Evolutionary conservation across 352 stramenopile species (phyloP).

Genomic region (Phytophthora syringae): DNA sequence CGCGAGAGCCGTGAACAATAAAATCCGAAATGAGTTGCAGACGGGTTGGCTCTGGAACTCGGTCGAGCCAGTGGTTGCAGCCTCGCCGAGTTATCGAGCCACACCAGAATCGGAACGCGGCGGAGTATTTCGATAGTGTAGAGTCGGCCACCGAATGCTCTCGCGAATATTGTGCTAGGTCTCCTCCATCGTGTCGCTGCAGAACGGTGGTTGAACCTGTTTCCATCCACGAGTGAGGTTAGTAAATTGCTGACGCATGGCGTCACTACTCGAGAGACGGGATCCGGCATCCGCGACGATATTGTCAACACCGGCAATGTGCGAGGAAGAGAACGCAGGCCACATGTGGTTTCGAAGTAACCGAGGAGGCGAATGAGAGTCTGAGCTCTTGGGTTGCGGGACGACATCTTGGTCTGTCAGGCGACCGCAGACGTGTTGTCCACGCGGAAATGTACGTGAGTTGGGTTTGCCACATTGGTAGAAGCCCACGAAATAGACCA

Average conservation of each 20-base stretch:
- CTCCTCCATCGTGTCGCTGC: background rate
- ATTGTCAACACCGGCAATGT: too few species aligned
- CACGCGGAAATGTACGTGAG: conserved; percentile 16
- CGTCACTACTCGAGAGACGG: too few species aligned
- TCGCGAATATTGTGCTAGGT: conserved; percentile 6
- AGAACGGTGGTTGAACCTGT: background rate
- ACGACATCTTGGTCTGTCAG: conserved; percentile 4
- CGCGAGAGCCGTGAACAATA: background rate
- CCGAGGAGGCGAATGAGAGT: too few species aligned
- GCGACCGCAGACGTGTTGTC: conserved; percentile 19
- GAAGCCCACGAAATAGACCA: background rate
- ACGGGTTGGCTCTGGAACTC: too few species aligned
- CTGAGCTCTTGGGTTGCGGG: conserved; percentile 7
- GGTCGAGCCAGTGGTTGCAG: background rate
- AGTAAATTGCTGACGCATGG: too few species aligned
- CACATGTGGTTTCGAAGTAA: too few species aligned
- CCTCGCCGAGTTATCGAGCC: background rate
- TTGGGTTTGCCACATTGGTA: background rate
- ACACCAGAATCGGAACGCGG: background rate
- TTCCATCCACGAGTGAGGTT: too few species aligned
- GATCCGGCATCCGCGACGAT: too few species aligned
- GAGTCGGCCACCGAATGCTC: conserved; percentile 15
- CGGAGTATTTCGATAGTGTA: conserved; percentile 1
- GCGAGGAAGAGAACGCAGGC: too few species aligned
- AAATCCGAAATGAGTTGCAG: too few species aligned